Conservation (phyloP, 306 rosid genomes). For the Canavalia gladiata region DNA sequence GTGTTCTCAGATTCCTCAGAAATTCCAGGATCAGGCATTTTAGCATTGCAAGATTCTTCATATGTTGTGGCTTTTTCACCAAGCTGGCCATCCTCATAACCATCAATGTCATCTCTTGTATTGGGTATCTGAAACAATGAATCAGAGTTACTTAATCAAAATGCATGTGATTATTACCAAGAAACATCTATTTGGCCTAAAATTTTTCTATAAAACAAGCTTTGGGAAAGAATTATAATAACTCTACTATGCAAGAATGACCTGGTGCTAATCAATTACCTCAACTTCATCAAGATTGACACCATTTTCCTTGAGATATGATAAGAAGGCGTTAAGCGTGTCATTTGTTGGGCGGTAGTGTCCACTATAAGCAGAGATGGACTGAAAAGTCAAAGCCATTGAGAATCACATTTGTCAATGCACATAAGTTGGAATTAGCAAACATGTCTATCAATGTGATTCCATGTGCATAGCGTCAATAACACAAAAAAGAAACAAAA, state of each 20-base stretch:
- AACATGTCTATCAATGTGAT: constrained; percentile 6
- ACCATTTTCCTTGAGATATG: constrained; percentile 77
- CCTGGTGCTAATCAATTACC: constrained; percentile 60
- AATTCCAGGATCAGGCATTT: constrained; percentile 36
- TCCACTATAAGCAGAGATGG: constrained; percentile 94
- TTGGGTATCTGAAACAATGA: constrained; percentile 64
- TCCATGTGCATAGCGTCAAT: constrained; percentile 2
- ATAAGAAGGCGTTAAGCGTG: constrained; percentile 65
- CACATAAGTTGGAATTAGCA: constrained; percentile 15
- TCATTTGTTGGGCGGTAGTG: constrained; percentile 95
- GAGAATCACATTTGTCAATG: constrained; percentile 43
- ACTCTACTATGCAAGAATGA: background rate
- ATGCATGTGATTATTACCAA: background rate
- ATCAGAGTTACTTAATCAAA: constrained; percentile 18
- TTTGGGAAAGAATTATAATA: no score
- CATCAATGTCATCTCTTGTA: constrained; percentile 67
- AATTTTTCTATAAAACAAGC: constrained; percentile 28
- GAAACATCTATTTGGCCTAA: background rate
- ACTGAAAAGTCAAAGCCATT: constrained; percentile 62
- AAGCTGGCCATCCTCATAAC: constrained; percentile 57
- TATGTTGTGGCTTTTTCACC: constrained; percentile 24
- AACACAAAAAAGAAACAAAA: background rate
- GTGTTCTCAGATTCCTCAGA: constrained; percentile 55
- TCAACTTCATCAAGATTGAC: constrained; percentile 78
- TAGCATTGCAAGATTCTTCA: constrained; percentile 36